Conservation (phyloP, 768 basidiomycete species). For the Lyophyllum atratum region DNA sequence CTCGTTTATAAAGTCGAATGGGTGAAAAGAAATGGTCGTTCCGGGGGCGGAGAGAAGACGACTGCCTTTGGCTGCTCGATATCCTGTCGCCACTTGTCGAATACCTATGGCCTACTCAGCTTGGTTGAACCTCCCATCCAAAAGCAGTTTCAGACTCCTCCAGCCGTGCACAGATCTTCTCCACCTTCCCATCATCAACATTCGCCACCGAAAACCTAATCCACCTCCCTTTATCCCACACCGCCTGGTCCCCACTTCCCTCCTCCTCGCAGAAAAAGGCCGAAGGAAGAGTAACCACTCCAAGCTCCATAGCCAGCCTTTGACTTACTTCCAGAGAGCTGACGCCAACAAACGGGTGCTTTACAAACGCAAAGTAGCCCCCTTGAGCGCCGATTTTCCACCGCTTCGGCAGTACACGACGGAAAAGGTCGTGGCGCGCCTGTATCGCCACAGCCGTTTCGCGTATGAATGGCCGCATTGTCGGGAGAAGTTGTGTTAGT, state of each 20-base stretch:
- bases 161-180: constrained; percentile 53
- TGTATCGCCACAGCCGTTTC: constrained; percentile 49
- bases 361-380: constrained; percentile 80
- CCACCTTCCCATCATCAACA: constrained; percentile 63
- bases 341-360: constrained; percentile 55
- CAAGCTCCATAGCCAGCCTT: constrained; percentile 59
- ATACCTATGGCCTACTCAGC: neutral
- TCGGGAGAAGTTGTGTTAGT: constrained; percentile 53
- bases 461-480: constrained; percentile 54
- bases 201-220: constrained; percentile 83
- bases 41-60: too few species aligned
- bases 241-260: constrained; percentile 24
- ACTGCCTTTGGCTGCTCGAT: too few species aligned
- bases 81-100: too few species aligned
- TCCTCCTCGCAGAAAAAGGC: constrained; percentile 54
- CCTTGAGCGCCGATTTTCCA: constrained; percentile 71
- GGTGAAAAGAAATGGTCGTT: too few species aligned
- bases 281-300: constrained; percentile 68
- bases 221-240: constrained; percentile 56
- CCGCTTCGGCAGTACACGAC: constrained; percentile 39
- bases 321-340: constrained; percentile 55
- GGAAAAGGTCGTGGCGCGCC: constrained; percentile 60
- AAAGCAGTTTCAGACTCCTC: constrained; percentile 37
- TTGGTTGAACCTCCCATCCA: constrained; percentile 34
- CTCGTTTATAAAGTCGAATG: too few species aligned